These are phyloP conservation scores for Endogone sp. DNA, from an alignment of 192 early-diverging fungal genomes.

Conservation along the genomic window DNA sequence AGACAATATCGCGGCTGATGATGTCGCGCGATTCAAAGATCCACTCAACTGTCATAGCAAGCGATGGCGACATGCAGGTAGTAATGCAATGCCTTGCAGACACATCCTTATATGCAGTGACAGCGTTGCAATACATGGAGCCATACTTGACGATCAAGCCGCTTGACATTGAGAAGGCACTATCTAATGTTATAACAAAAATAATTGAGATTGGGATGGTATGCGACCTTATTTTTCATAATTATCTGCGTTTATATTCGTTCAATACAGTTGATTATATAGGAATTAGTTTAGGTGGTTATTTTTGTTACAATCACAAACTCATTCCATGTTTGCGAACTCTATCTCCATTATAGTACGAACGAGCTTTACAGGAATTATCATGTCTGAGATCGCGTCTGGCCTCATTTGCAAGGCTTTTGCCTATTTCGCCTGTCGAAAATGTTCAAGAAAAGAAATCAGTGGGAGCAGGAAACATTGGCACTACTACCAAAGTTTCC, in stretches of 20 bases:
- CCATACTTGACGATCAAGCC: slow-evolving; percentile 16
- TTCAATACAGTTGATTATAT: too few species aligned
- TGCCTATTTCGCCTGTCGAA: background rate
- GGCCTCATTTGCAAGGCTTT: slow-evolving; percentile 19
- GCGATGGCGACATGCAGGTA: background rate
- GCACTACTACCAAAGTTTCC: background rate
- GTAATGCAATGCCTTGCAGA: slow-evolving; percentile 20
- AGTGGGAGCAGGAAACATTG: background rate
- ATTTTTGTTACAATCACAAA: too few species aligned
- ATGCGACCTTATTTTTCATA: slow-evolving; percentile 1
- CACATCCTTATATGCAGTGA: slow-evolving; percentile 26
- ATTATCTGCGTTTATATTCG: background rate
- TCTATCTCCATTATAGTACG: slow-evolving; percentile 37
- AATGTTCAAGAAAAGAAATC: background rate
- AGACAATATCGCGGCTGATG: slow-evolving; percentile 1
- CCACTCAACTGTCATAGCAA: background rate
- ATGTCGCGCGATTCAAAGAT: background rate
- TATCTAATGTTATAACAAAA: slow-evolving; percentile 47
- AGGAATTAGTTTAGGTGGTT: too few species aligned
- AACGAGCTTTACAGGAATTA: slow-evolving; percentile 39
- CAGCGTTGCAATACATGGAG: slow-evolving; percentile 25
- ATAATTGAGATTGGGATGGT: slow-evolving; percentile 49
- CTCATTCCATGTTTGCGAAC: too few species aligned
- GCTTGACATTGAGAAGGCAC: slow-evolving; percentile 48
- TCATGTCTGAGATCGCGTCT: slow-evolving; percentile 29